phyloP scores from a whole-genome alignment of 2,329 filamentous ascomycete genomes.

The Exophiala alcalophila region DNA sequence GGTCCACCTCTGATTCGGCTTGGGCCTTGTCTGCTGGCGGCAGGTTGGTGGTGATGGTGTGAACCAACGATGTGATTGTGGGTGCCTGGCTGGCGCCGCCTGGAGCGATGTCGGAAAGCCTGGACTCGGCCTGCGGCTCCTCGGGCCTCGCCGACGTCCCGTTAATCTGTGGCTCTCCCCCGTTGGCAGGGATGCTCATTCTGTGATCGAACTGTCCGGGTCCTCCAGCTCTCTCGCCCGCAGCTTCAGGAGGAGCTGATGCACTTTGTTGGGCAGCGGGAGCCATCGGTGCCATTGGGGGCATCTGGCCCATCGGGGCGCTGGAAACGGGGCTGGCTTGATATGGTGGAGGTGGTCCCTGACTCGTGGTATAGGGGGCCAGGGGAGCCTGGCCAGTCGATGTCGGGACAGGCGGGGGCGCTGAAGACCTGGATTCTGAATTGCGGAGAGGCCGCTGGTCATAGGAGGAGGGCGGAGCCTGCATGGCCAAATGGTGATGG shows the following conservation, averaged over 20 bases:
- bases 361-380: constrained; percentile 33
- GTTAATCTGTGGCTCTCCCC: constrained; percentile 11
- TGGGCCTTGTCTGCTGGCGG: constrained; percentile 55
- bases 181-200: constrained; percentile 28
- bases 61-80: constrained; percentile 51
- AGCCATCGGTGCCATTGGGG: too few relatives aligned
- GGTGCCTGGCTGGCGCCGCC: constrained; percentile 48
- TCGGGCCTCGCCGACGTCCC: constrained; percentile 9
- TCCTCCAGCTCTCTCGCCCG: constrained; percentile 7
- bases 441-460: constrained; percentile 28
- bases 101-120: constrained; percentile 22
- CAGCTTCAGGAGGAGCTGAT: constrained; percentile 33
- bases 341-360: constrained; percentile 30
- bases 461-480: constrained; percentile 28
- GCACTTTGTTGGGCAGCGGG: too few relatives aligned
- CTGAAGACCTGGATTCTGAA: constrained; percentile 35
- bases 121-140: constrained; percentile 14
- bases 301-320: too few relatives aligned
- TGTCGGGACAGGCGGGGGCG: constrained; percentile 37
- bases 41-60: constrained; percentile 38
- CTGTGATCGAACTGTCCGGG: constrained; percentile 34
- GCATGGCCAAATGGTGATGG: constrained; percentile 20
- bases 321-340: constrained; percentile 18
- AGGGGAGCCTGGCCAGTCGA: constrained; percentile 36
- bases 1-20: constrained; percentile 38